These are phyloP conservation scores for Xerophyta viscosa DNA, from an alignment of 106 monocot genomes.

Conservation along the genomic window DNA sequence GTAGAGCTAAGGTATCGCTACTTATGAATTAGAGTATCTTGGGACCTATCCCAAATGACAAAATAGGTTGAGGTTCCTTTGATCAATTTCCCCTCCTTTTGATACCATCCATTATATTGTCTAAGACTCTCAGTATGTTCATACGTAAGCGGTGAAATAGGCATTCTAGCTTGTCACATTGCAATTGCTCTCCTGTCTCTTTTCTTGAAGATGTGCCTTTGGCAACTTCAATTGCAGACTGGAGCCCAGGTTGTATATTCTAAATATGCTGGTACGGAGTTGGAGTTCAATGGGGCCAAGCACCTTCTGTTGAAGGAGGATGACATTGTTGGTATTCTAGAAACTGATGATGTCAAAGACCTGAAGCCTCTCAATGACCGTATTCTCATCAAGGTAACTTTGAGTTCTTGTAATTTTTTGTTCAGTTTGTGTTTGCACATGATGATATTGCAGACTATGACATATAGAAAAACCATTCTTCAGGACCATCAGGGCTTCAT, in stretches of 20 bases:
- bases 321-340: slow-evolving; percentile 81
- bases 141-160: too few relatives aligned
- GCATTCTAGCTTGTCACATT: too few relatives aligned
- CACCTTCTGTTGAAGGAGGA: slow-evolving; percentile 88
- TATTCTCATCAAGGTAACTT: slow-evolving; percentile 68
- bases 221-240: slow-evolving; percentile 15
- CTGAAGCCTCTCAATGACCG: slow-evolving; percentile 84
- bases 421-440: background rate
- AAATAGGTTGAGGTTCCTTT: too few relatives aligned
- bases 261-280: slow-evolving; percentile 87
- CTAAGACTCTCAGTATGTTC: too few relatives aligned
- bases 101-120: too few relatives aligned
- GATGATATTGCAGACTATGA: background rate
- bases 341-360: slow-evolving; percentile 83
- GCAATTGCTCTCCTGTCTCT: too few relatives aligned
- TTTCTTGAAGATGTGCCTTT: too few relatives aligned
- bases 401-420: background rate
- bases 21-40: too few relatives aligned
- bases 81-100: too few relatives aligned
- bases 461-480: background rate
- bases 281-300: slow-evolving; percentile 65
- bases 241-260: slow-evolving; percentile 74
- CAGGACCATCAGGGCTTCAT: too few relatives aligned
- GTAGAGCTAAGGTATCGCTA: too few relatives aligned
- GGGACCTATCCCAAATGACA: too few relatives aligned